phyloP scores from a whole-genome alignment of 495 filamentous ascomycete genomes.

The Xylaria acuta region DNA sequence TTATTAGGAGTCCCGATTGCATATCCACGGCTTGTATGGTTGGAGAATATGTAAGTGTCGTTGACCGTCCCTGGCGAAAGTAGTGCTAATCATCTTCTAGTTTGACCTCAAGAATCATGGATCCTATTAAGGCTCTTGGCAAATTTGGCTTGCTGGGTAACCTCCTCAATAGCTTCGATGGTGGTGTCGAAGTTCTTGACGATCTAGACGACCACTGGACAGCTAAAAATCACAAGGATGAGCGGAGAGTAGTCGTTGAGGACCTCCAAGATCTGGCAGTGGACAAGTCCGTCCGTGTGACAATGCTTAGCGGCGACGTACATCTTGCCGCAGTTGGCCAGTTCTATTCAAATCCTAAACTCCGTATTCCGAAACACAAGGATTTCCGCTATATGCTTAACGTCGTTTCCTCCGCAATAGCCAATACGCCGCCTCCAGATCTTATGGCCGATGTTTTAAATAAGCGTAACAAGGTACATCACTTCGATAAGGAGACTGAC shows the following conservation, averaged over 20 bases:
- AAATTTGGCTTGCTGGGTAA: conserved; percentile 80
- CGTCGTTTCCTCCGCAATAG: conserved; percentile 83
- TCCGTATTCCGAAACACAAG: conserved; percentile 77
- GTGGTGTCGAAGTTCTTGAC: conserved; percentile 91
- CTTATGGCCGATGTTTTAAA: conserved; percentile 91
- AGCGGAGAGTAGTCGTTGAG: conserved; percentile 85
- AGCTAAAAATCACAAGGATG: conserved; percentile 87
- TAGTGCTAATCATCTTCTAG: conserved; percentile 47
- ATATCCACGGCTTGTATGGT: conserved; percentile 84
- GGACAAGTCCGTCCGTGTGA: conserved; percentile 89
- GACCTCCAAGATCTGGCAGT: conserved; percentile 90
- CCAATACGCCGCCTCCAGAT: conserved; percentile 88
- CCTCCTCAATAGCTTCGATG: conserved; percentile 88
- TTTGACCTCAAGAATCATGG: conserved; percentile 82
- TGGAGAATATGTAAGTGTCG: conserved; percentile 67
- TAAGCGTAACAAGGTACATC: conserved; percentile 91
- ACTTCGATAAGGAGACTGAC: conserved; percentile 83
- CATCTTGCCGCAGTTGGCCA: conserved; percentile 91
- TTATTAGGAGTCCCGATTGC: conserved; percentile 87
- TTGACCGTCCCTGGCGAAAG: not conserved
- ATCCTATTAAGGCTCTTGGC: conserved; percentile 85
- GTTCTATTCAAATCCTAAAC: conserved; percentile 87
- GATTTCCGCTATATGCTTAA: conserved; percentile 95
- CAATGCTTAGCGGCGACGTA: conserved; percentile 89
- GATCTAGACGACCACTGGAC: conserved; percentile 97